A percentile compares a stretch with the other conserved stretches of the same genome.
phyloP scores from a whole-genome alignment of 2,329 filamentous ascomycete genomes.

The Ophiosphaerella narmari region DNA sequence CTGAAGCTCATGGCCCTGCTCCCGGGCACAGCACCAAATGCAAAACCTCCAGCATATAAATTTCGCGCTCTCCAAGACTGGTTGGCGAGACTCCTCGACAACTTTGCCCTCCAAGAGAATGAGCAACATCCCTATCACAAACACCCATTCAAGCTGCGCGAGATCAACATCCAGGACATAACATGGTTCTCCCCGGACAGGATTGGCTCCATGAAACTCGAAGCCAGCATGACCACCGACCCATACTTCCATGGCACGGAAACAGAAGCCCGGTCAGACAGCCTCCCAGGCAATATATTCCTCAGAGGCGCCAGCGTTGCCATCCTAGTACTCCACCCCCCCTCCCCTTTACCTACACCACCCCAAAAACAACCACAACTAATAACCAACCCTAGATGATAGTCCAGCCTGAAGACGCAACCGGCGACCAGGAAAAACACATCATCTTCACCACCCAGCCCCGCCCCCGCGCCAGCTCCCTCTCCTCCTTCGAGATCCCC shows the following conservation, averaged over 20 bases:
- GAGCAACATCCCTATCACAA: constrained; percentile 56
- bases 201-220: constrained; percentile 62
- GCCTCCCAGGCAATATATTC: constrained; percentile 61
- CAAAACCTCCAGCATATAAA: constrained; percentile 21
- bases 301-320: constrained; percentile 63
- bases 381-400: constrained; percentile 52
- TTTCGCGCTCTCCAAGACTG: constrained; percentile 62
- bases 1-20: constrained; percentile 43
- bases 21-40: no score
- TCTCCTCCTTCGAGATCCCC: constrained; percentile 61
- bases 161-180: constrained; percentile 59
- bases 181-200: constrained; percentile 56
- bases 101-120: constrained; percentile 53
- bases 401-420: constrained; percentile 55
- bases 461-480: constrained; percentile 59
- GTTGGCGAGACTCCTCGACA: constrained; percentile 56
- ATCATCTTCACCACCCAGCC: constrained; percentile 62
- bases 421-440: constrained; percentile 44
- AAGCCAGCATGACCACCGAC: constrained; percentile 58
- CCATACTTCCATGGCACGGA: constrained; percentile 35
- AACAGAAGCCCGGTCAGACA: constrained; percentile 38
- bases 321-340: constrained; percentile 52
- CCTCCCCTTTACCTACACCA: constrained; percentile 19
- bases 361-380: not conserved
- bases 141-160: constrained; percentile 56